Evolutionary conservation across 805 yeast species (phyloP).

Genomic region (Starmerella scarabaei): DNA sequence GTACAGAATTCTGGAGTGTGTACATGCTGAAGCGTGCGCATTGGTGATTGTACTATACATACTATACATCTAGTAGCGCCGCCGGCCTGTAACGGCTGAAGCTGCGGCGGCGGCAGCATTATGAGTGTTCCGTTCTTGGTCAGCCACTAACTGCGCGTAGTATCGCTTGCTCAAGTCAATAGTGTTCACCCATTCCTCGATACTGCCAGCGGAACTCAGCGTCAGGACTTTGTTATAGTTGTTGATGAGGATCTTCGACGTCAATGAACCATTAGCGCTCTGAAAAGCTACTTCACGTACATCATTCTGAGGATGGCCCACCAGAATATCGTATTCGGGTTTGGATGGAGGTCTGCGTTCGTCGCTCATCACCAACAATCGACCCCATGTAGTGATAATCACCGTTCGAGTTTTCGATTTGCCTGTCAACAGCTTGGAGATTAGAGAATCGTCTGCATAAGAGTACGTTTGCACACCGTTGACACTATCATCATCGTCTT

Average conservation of each 20-base stretch:
- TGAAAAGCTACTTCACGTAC: constrained; percentile 27
- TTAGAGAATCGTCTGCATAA: constrained; percentile 19
- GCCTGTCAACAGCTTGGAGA: constrained; percentile 24
- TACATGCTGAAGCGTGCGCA: no score
- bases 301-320: constrained; percentile 26
- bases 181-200: constrained; percentile 26
- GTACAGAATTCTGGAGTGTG: no score
- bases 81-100: constrained; percentile 22
- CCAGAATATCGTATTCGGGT: constrained; percentile 25
- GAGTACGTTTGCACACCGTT: constrained; percentile 11
- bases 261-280: constrained; percentile 8
- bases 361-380: constrained; percentile 27
- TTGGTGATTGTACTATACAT: no score
- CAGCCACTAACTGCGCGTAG: constrained; percentile 22
- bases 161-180: constrained; percentile 24
- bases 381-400: constrained; percentile 27
- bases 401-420: constrained; percentile 23
- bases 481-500: constrained; percentile 7
- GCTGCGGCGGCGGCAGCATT: constrained; percentile 29
- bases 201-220: constrained; percentile 26
- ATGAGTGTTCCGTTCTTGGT: constrained; percentile 24
- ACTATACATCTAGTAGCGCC: no score
- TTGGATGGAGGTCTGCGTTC: constrained; percentile 23
- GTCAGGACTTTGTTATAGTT: constrained; percentile 26
- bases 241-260: constrained; percentile 26